phyloP scores from a whole-genome alignment of 1,284 basidiomycete genomes.

The Irpex sp. region DNA sequence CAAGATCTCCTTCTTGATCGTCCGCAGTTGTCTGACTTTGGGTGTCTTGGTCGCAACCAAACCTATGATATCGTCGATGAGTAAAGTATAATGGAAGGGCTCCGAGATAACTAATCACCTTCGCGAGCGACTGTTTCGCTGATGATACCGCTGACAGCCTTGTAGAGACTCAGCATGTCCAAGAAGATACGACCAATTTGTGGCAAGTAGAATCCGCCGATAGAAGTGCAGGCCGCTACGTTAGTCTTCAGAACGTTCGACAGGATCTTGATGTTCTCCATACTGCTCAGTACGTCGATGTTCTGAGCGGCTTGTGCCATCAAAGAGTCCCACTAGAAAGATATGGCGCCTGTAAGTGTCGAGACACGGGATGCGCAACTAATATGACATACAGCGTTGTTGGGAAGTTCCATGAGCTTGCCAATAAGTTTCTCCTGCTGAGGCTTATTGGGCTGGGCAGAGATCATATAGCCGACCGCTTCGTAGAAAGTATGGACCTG shows the following conservation, averaged over 20 bases:
- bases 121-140: slow-evolving; percentile 89
- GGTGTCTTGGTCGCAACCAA: slow-evolving; percentile 96
- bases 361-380: neutral
- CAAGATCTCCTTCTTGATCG: slow-evolving; percentile 98
- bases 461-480: slow-evolving; percentile 99
- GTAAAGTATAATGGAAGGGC: neutral
- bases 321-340: slow-evolving; percentile 86
- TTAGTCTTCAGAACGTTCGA: slow-evolving; percentile 99
- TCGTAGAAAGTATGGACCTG: slow-evolving; percentile 97
- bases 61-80: slow-evolving; percentile 41
- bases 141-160: slow-evolving; percentile 97
- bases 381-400: slow-evolving; percentile 73
- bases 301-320: slow-evolving; percentile 96
- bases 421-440: slow-evolving; percentile 94
- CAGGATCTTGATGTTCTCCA: slow-evolving; percentile 96
- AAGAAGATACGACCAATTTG: slow-evolving; percentile 96
- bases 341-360: neutral
- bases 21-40: slow-evolving; percentile 91
- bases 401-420: slow-evolving; percentile 97
- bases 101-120: slow-evolving; percentile 42
- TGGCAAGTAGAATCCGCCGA: slow-evolving; percentile 95
- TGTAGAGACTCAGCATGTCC: slow-evolving; percentile 98
- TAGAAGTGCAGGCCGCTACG: slow-evolving; percentile 96
- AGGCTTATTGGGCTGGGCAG: slow-evolving; percentile 96
- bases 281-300: slow-evolving; percentile 88